Evolutionary conservation across 768 basidiomycete genomes (phyloP).

Genomic region (Gyrodon lividus): DNA sequence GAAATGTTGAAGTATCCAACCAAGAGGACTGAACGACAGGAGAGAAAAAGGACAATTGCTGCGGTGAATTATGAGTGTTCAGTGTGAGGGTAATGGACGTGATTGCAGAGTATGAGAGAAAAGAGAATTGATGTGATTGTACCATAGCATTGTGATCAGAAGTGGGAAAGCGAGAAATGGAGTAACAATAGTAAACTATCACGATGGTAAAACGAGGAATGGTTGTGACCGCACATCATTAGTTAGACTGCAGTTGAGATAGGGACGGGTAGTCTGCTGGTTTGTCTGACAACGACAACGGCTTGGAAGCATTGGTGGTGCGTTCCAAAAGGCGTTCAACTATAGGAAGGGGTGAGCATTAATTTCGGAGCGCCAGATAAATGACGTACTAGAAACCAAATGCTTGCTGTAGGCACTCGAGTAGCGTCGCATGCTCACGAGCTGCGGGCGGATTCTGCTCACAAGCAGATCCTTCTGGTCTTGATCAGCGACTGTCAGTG

Average conservation of each 20-base stretch:
- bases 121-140: conserved; percentile 32
- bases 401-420: conserved; percentile 79
- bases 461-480: conserved; percentile 71
- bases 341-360: conserved; percentile 26
- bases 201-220: conserved; percentile 9
- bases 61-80: conserved; percentile 38
- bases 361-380: background rate
- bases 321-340: conserved; percentile 72
- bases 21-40: conserved; percentile 19
- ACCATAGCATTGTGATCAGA: conserved; percentile 38
- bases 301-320: conserved; percentile 33
- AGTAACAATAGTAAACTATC: conserved; percentile 8
- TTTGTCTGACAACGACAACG: conserved; percentile 22
- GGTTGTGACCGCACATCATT: conserved; percentile 5
- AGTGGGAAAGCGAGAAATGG: conserved; percentile 14
- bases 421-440: conserved; percentile 68
- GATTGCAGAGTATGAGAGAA: conserved; percentile 31
- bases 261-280: conserved; percentile 30
- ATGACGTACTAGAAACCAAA: conserved; percentile 67
- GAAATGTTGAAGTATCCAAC: conserved; percentile 27
- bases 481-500: conserved; percentile 64
- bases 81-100: conserved; percentile 32
- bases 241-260: conserved; percentile 25
- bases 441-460: conserved; percentile 60
- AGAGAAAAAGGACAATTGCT: conserved; percentile 19